phyloP scores from a whole-genome alignment of 441 rosid genomes.

The Biscutella auriculata region DNA sequence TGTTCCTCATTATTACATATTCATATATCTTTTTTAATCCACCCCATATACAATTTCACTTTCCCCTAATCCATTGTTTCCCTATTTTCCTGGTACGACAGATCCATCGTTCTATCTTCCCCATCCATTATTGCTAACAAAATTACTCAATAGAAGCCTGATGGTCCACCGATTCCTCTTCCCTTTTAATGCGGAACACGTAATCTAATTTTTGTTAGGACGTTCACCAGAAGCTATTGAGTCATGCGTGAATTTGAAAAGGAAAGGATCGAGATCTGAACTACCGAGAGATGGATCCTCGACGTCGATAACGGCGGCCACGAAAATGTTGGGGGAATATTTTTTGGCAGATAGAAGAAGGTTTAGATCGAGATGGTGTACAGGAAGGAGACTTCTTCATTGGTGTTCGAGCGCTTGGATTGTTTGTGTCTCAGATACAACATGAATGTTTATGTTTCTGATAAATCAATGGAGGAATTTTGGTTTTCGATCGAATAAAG shows the following conservation, averaged over 20 bases:
- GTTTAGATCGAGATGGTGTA: constrained; percentile 70
- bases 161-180: too few species aligned
- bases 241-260: constrained; percentile 79
- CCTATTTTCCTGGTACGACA: too few species aligned
- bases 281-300: constrained; percentile 75
- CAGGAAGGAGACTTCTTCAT: constrained; percentile 36
- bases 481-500: constrained; percentile 3
- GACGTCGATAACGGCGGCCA: constrained; percentile 11
- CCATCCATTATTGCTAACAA: too few species aligned
- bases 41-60: too few species aligned
- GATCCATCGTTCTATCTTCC: too few species aligned
- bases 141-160: too few species aligned
- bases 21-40: too few species aligned
- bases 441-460: too few species aligned
- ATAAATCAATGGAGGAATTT: too few species aligned
- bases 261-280: constrained; percentile 97
- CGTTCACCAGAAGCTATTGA: constrained; percentile 91
- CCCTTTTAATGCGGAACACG: constrained; percentile 75
- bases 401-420: constrained; percentile 32
- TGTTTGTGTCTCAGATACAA: too few species aligned
- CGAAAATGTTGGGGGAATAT: constrained; percentile 34
- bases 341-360: constrained; percentile 78
- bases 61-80: too few species aligned
- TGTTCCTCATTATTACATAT: too few species aligned
- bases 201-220: constrained; percentile 68